Conservation (phyloP, 2,329 filamentous ascomycete genomes). For the Pseudogymnoascus sp. region DNA sequence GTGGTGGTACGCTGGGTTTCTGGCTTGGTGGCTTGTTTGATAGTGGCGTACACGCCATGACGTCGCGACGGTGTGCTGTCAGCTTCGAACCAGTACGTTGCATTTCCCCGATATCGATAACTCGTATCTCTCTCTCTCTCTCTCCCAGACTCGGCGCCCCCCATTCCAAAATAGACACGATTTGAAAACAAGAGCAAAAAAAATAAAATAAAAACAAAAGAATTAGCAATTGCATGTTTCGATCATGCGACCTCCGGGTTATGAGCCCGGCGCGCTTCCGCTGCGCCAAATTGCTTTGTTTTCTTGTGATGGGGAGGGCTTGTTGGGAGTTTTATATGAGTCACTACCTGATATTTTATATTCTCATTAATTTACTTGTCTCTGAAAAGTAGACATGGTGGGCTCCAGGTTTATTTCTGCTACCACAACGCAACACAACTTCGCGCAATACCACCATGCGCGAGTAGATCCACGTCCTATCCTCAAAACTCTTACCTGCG, state of each 20-base stretch:
- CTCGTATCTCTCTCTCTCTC: background rate
- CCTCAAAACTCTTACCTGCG: too few relatives aligned
- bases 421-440: too few relatives aligned
- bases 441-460: too few relatives aligned
- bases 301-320: background rate
- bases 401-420: too few relatives aligned
- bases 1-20: background rate
- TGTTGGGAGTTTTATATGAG: background rate
- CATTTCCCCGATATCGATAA: too few relatives aligned
- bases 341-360: background rate
- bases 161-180: background rate
- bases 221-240: constrained; percentile 13
- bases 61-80: background rate
- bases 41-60: background rate
- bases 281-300: constrained; percentile 16
- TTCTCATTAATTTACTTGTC: background rate
- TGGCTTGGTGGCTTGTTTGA: background rate
- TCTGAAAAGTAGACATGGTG: too few relatives aligned
- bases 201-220: background rate
- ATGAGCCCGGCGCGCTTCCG: constrained; percentile 17
- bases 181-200: background rate
- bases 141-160: background rate
- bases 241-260: constrained; percentile 16
- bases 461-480: too few relatives aligned
- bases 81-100: too few relatives aligned